A percentile compares a stretch with the other conserved stretches of the same genome.
Conservation (phyloP, 2,329 filamentous ascomycete species). For the Ceratocystis alfenasii region DNA sequence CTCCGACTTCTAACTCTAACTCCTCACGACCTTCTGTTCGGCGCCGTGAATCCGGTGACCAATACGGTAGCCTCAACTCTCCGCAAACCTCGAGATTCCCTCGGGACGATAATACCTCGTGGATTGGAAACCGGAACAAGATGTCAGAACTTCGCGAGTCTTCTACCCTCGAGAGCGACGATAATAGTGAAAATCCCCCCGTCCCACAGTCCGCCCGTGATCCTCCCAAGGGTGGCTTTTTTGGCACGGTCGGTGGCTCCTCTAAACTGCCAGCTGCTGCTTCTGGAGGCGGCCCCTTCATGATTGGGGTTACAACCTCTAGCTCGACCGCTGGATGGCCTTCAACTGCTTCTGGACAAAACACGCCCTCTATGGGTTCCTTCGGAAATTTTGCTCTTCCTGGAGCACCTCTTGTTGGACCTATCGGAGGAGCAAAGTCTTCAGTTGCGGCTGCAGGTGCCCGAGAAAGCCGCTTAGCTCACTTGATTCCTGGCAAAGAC, state of each 20-base stretch:
- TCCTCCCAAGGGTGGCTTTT: constrained; percentile 19
- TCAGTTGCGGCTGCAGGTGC: constrained; percentile 27
- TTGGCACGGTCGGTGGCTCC: constrained; percentile 17
- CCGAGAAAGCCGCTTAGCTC: constrained; percentile 75
- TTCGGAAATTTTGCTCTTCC: constrained; percentile 83
- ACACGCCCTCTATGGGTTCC: constrained; percentile 53
- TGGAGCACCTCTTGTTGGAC: constrained; percentile 43
- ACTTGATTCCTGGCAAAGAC: constrained; percentile 53
- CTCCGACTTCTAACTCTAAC: constrained; percentile 49
- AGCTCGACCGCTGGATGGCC: constrained; percentile 37
- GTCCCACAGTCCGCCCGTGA: constrained; percentile 20
- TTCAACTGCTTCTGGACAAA: constrained; percentile 37
- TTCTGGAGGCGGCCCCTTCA: constrained; percentile 25
- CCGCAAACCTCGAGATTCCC: constrained; percentile 49
- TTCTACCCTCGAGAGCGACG: constrained; percentile 45
- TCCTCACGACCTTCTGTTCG: constrained; percentile 60
- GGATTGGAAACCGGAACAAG: constrained; percentile 42
- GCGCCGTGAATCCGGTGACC: constrained; percentile 70
- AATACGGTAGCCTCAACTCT: constrained; percentile 45
- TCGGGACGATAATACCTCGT: constrained; percentile 50
- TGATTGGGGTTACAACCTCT: constrained; percentile 33
- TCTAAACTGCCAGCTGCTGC: constrained; percentile 13
- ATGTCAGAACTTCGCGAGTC: constrained; percentile 23
- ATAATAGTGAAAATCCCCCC: constrained; percentile 28
- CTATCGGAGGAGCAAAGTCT: constrained; percentile 44